These are phyloP conservation scores for Globisporangium radiosum DNA, from an alignment of 352 stramenopile species.

Conservation along the genomic window DNA sequence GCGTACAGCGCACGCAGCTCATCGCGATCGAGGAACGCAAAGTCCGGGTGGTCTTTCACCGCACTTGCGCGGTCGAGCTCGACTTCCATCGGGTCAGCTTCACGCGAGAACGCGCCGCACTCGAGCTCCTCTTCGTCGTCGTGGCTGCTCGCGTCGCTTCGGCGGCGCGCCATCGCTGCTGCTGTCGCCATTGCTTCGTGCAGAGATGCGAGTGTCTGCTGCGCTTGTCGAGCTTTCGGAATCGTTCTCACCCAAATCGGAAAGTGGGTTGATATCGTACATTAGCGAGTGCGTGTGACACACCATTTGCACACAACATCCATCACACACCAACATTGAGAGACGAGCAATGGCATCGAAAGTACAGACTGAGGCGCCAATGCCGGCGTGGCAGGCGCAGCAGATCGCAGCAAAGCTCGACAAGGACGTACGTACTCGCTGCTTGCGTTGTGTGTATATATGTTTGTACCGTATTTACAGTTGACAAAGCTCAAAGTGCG, in stretches of 20 bases:
- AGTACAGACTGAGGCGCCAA: neutral
- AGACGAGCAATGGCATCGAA: no score
- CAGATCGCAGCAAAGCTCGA: constrained; percentile 21
- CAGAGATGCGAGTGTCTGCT: neutral
- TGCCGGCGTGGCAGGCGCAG: constrained; percentile 36
- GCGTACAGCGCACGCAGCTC: constrained; percentile 24
- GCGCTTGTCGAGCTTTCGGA: no score
- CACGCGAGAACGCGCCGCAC: constrained; percentile 45
- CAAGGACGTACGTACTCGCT: constrained; percentile 7
- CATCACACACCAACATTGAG: constrained; percentile 1
- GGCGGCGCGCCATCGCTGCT: neutral
- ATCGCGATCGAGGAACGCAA: constrained; percentile 37
- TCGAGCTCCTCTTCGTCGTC: constrained; percentile 48
- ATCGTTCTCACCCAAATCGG: neutral
- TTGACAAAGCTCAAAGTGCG: no score
- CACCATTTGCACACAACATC: neutral
- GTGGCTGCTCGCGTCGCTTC: neutral
- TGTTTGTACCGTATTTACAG: neutral
- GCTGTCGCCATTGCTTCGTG: neutral
- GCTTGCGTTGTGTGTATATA: neutral
- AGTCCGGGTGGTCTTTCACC: constrained; percentile 68
- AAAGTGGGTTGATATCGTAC: neutral
- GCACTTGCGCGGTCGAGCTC: constrained; percentile 40
- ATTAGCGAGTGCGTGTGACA: neutral
- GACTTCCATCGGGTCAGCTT: constrained; percentile 71